These are phyloP conservation scores for Colletotrichum somersetense DNA, from an alignment of 2,329 filamentous ascomycete species.

Conservation along the genomic window DNA sequence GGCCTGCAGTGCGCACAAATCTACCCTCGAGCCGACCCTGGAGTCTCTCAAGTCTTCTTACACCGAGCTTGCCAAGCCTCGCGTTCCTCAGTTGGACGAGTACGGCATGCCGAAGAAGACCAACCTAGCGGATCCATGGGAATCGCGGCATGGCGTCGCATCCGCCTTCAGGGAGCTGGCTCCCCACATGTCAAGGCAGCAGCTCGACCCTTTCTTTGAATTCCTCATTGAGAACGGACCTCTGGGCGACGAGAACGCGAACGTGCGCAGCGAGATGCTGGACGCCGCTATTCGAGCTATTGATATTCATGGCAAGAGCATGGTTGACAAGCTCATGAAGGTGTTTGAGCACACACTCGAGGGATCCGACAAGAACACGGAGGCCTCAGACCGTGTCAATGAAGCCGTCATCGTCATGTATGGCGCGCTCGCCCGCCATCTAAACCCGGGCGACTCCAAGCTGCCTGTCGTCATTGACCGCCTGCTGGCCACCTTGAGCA, in stretches of 20 bases:
- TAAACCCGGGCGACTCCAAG: constrained; percentile 86
- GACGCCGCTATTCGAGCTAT: constrained; percentile 88
- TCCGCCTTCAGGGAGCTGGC: constrained; percentile 88
- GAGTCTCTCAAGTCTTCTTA: constrained; percentile 78
- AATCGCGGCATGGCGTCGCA: constrained; percentile 89
- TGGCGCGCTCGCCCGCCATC: constrained; percentile 89
- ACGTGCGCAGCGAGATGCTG: constrained; percentile 90
- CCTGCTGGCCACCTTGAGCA: constrained; percentile 87
- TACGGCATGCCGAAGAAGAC: constrained; percentile 95
- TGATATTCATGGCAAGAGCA: constrained; percentile 80
- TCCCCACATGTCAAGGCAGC: constrained; percentile 73
- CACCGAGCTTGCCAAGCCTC: constrained; percentile 82
- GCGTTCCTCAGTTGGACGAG: constrained; percentile 86
- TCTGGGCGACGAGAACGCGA: constrained; percentile 82
- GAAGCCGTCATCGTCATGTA: constrained; percentile 99
- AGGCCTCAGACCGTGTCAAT: constrained; percentile 89
- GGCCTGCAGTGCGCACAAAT: constrained; percentile 71
- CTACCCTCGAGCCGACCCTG: constrained; percentile 73
- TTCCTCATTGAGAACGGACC: constrained; percentile 91
- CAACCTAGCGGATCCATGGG: constrained; percentile 91
- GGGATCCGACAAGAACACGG: constrained; percentile 82
- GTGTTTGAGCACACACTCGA: constrained; percentile 92
- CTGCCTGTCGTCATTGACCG: constrained; percentile 90
- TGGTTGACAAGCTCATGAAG: constrained; percentile 91
- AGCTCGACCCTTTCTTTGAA: constrained; percentile 82